Base-by-base conservation (phyloP, 2,329 filamentous ascomycete species). In the Colletotrichum orbiculare region DNA sequence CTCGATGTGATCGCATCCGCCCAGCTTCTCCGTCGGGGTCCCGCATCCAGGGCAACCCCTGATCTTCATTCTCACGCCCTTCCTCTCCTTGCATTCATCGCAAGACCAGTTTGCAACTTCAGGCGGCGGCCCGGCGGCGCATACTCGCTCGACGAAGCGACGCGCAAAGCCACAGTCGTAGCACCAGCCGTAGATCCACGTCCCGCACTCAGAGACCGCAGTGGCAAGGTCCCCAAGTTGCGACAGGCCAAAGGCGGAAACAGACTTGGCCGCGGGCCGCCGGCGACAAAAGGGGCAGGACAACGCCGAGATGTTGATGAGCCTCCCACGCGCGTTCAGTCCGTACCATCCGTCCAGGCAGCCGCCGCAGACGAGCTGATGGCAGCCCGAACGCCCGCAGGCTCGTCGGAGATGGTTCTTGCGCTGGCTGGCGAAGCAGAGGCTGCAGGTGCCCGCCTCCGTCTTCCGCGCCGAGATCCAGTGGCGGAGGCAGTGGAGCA, bases 161-260 rank as follows among this genome's bases (percentile, higher is more conserved):
- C 76, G 78, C 4, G 83, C 83, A 10, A 73, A 72, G 4, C 75
- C 76, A 58, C 83, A 85, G 4, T 66, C 70, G 3, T 39, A 62
- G 68, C 85, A 87, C 82, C 81, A 83, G 1, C 78, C 81, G 48
- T 85, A 82, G 56, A 84, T 79, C 77, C 78, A 83, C 1, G 71
- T 72, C 2, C 77, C 82, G 1, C 73, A 68, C 11, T 82, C 76
- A 2, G 75, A 69, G 1, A 84, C 73, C 1, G 81, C 83, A 1
- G 69, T 69, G 2, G 69, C 69, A 33, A 83, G 64, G 41, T 79
- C 74, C 2, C 73, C 76, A 4, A 85, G 71, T 2, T 71, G 71
- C 4, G 77, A 74, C 39, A 82, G 71, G 0, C 77, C 76, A 55
- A 81, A 75, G 1, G 74, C 73, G 0, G 76, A 71, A 2, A 83